phyloP scores from a whole-genome alignment of 2,329 filamentous ascomycete species.

The Aspergillus fumigatus region DNA sequence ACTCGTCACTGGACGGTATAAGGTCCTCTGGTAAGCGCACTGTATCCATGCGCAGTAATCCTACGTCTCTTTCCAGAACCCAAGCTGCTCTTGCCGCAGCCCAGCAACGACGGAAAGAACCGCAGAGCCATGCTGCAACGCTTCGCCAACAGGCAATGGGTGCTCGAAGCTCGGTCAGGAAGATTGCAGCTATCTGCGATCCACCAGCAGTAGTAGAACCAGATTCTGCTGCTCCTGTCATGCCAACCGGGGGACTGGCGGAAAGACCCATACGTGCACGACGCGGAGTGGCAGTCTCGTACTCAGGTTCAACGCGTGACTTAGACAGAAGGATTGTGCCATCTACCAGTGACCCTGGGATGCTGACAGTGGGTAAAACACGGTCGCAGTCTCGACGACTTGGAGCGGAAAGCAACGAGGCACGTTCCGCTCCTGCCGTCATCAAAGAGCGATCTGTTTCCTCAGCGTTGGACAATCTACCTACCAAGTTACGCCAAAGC shows the following conservation, averaged over 20 bases:
- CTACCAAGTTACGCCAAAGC: conserved; percentile 8
- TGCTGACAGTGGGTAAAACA: conserved; percentile 38
- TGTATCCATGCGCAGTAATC: conserved; percentile 23
- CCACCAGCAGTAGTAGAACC: conserved; percentile 14
- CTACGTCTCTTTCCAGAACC: conserved; percentile 30
- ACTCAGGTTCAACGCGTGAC: conserved; percentile 31
- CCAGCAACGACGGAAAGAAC: conserved; percentile 36
- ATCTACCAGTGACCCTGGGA: conserved; percentile 26
- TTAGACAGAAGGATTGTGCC: conserved; percentile 23
- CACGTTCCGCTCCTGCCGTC: conserved; percentile 3
- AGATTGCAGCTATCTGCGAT: conserved; percentile 22
- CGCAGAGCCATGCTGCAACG: conserved; percentile 44
- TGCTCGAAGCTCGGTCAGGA: conserved; percentile 27
- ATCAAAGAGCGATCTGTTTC: conserved; percentile 21
- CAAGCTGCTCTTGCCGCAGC: conserved; percentile 39
- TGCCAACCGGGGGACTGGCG: conserved; percentile 30
- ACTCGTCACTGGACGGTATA: conserved; percentile 25
- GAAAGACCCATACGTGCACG: conserved; percentile 38
- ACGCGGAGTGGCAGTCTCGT: conserved; percentile 31
- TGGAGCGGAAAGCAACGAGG: conserved; percentile 27
- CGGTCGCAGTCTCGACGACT: conserved; percentile 38
- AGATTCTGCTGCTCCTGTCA: conserved; percentile 9
- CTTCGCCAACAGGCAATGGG: conserved; percentile 43
- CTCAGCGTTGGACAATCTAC: conserved; percentile 15
- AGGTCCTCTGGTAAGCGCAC: conserved; percentile 25